Conservation (phyloP, 306 rosid species). For the Pueraria montana region DNA sequence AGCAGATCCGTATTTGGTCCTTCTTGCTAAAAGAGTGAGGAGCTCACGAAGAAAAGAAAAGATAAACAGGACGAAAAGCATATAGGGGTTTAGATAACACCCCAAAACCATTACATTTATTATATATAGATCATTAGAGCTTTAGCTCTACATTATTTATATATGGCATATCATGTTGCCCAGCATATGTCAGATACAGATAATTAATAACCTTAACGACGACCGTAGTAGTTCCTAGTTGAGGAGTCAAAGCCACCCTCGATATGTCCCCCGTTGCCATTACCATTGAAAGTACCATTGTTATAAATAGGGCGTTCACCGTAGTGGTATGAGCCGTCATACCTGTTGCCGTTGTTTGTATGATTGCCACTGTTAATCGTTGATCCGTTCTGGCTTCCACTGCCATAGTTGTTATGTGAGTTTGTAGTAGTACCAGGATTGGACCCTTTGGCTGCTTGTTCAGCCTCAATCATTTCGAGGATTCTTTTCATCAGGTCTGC, state of each 20-base stretch:
- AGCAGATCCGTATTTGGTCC: no score
- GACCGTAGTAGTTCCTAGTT: background rate
- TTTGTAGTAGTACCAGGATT: background rate
- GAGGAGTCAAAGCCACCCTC: conserved; percentile 4
- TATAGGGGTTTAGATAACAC: background rate
- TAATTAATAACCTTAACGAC: background rate
- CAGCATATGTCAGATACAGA: background rate
- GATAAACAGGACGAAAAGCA: background rate
- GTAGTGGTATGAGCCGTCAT: background rate
- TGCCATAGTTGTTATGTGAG: background rate
- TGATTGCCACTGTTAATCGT: background rate
- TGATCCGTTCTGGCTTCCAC: background rate
- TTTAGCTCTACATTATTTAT: background rate
- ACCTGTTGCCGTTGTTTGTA: background rate
- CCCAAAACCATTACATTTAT: background rate
- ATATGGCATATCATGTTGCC: no score
- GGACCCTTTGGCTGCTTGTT: background rate
- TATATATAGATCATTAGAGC: background rate
- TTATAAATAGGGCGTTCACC: background rate
- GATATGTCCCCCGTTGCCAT: conserved; percentile 32
- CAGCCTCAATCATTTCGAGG: background rate
- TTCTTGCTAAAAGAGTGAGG: background rate
- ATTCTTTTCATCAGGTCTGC: background rate
- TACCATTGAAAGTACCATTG: background rate
- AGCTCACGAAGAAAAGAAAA: background rate